Conservation (phyloP, 2,329 filamentous ascomycete genomes). For the Monilinia vaccinii-corymbosi region DNA sequence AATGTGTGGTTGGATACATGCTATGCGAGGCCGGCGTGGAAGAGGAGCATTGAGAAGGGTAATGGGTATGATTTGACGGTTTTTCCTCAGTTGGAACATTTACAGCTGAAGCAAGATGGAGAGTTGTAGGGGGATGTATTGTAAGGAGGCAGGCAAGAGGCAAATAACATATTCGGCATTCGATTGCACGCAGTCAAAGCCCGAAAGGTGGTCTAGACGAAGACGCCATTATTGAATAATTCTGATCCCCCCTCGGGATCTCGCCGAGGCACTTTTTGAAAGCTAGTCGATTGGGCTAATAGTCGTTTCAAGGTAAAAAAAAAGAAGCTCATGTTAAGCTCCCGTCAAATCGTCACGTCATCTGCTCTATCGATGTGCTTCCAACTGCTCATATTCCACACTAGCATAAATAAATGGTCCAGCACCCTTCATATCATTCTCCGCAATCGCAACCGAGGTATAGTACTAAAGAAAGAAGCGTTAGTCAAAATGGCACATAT, state of each 20-base stretch:
- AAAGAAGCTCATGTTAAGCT: background rate
- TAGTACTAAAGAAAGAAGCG: conserved; percentile 16
- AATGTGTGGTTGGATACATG: conserved; percentile 27
- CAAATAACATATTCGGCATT: too few relatives aligned
- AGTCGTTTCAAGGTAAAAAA: background rate
- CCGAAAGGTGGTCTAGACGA: background rate
- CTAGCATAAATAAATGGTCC: conserved; percentile 23
- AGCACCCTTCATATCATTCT: conserved; percentile 22
- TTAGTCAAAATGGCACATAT: background rate
- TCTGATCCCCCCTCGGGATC: background rate
- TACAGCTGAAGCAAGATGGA: too few relatives aligned
- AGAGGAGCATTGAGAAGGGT: conserved; percentile 25
- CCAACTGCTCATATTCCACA: conserved; percentile 16
- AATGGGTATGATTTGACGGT: conserved; percentile 26
- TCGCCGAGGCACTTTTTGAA: background rate
- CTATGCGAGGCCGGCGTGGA: conserved; percentile 24
- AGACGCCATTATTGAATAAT: background rate
- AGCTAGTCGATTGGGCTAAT: background rate
- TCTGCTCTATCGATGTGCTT: too few relatives aligned
- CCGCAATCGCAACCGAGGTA: conserved; percentile 12
- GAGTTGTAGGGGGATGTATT: too few relatives aligned
- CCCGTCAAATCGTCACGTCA: background rate
- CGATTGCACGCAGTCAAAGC: background rate
- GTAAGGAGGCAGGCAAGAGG: too few relatives aligned
- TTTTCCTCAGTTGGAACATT: conserved; percentile 9